Evolutionary conservation across 306 rosid genomes (phyloP).

Genomic region (Cyamopsis tetragonoloba): DNA sequence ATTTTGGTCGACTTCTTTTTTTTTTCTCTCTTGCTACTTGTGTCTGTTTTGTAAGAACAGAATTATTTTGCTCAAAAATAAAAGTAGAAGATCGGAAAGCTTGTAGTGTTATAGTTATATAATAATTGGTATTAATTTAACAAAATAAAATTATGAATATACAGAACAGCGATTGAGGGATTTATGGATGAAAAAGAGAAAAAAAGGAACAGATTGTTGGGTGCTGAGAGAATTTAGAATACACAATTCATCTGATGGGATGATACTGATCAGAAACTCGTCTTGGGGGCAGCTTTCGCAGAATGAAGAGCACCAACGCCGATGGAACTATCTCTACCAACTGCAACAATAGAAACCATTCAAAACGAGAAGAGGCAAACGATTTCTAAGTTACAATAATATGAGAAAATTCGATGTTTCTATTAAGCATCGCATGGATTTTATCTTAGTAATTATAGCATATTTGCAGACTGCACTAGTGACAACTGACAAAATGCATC

Average conservation of each 20-base stretch:
- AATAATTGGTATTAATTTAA: constrained; percentile 4
- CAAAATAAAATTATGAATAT: constrained; percentile 26
- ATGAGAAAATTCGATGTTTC: neutral
- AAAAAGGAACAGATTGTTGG: neutral
- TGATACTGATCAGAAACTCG: constrained; percentile 72
- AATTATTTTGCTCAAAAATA: neutral
- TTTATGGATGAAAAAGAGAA: constrained; percentile 8
- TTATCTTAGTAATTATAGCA: neutral
- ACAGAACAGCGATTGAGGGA: constrained; percentile 20
- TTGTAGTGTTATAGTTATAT: neutral
- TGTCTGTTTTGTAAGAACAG: neutral
- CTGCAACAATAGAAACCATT: constrained; percentile 30
- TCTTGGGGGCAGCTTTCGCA: constrained; percentile 70
- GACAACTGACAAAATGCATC: neutral
- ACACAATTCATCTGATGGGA: constrained; percentile 48
- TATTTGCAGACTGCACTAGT: no score
- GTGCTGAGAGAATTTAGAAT: constrained; percentile 13
- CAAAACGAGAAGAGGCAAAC: neutral
- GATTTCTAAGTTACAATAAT: neutral
- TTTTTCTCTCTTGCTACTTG: neutral
- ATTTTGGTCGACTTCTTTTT: neutral
- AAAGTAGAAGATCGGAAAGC: neutral
- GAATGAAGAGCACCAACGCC: constrained; percentile 63
- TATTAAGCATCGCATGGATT: neutral
- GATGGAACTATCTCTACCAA: constrained; percentile 76